Percentiles rank a stretch among this genome's conserved stretches.
These are phyloP conservation scores for Candida xiaguanensis DNA, from an alignment of 805 yeast genomes.

Conservation along the genomic window DNA sequence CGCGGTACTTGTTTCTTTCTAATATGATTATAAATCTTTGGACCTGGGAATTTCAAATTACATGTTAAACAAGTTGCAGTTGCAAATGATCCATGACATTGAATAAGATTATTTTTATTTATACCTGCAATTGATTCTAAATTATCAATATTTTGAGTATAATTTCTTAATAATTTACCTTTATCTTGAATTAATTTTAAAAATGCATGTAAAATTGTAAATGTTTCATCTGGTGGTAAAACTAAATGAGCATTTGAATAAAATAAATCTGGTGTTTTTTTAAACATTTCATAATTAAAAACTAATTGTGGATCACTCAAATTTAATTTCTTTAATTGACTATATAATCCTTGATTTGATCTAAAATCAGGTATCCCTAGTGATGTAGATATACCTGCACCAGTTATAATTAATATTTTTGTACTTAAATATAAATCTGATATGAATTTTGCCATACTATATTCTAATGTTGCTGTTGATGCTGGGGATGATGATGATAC, in stretches of 20 bases:
- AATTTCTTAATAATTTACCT: constrained; percentile 36
- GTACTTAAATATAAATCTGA: constrained; percentile 25
- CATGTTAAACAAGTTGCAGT: constrained; percentile 78
- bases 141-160: constrained; percentile 45
- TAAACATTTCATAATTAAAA: constrained; percentile 37
- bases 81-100: constrained; percentile 80
- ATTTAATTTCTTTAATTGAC: constrained; percentile 42
- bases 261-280: constrained; percentile 35
- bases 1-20: constrained; percentile 49
- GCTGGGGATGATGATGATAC: background rate
- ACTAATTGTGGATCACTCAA: constrained; percentile 44
- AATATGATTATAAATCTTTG: constrained; percentile 40
- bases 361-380: constrained; percentile 45
- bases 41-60: constrained; percentile 50
- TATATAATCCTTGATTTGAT: constrained; percentile 63
- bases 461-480: constrained; percentile 1
- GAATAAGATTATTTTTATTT: constrained; percentile 57
- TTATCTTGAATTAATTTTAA: constrained; percentile 32
- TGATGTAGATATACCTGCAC: constrained; percentile 45
- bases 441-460: constrained; percentile 13
- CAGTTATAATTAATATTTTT: constrained; percentile 37
- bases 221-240: constrained; percentile 35
- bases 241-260: constrained; percentile 43
- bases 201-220: constrained; percentile 38
- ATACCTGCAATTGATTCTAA: constrained; percentile 47